A percentile compares a stretch with the other conserved stretches of the same genome.
Conservation (phyloP, 148 eudicot genomes). For the Spergularia bocconei region DNA sequence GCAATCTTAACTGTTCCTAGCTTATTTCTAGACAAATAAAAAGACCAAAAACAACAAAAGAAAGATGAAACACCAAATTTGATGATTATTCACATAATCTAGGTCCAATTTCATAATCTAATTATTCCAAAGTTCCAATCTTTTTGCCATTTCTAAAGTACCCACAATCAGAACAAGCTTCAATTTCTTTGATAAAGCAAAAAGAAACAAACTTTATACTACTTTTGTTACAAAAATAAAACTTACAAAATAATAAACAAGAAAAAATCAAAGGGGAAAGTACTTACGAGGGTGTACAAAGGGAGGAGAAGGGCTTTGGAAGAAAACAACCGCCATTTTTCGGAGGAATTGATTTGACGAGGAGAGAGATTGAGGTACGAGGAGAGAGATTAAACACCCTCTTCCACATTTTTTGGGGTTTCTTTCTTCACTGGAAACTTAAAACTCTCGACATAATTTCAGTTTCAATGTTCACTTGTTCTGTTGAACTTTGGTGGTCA, state of each 20-base stretch:
- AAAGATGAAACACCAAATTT: not conserved
- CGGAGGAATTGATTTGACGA: slow-evolving; percentile 33
- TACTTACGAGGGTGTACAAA: slow-evolving; percentile 37
- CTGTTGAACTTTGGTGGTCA: no score
- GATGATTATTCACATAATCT: not conserved
- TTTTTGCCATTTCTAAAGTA: not conserved
- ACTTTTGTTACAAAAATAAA: not conserved
- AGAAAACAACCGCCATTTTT: slow-evolving; percentile 18
- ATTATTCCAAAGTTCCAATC: no score
- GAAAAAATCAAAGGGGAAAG: not conserved
- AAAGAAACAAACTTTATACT: not conserved
- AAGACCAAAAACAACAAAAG: not conserved
- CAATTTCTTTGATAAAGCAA: not conserved
- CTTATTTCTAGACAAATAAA: not conserved
- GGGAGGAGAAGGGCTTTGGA: slow-evolving; percentile 10
- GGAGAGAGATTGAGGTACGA: not conserved
- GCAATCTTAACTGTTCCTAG: not conserved
- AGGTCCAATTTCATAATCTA: not conserved
- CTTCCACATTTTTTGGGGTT: slow-evolving; percentile 20
- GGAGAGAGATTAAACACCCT: not conserved
- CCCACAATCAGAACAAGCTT: not conserved
- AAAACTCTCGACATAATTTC: no score
- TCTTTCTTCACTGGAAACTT: no score
- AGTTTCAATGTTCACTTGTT: no score
- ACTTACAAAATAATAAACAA: not conserved